These are phyloP conservation scores for Fusarium sp. DNA, from an alignment of 2,329 filamentous ascomycete genomes.

Conservation along the genomic window DNA sequence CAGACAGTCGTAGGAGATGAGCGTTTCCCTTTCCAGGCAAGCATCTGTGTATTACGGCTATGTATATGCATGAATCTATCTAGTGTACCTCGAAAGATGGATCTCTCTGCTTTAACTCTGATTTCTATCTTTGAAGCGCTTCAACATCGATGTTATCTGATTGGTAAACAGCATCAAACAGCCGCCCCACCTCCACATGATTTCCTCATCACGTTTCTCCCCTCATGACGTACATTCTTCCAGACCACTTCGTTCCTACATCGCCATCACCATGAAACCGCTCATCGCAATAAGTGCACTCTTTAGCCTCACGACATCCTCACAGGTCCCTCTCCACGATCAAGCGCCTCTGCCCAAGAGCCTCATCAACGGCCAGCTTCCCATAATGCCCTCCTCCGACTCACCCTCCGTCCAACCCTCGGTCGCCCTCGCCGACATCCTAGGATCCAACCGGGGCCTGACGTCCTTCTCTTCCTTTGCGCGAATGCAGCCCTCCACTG, in stretches of 20 bases:
- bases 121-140: background rate
- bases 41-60: no score
- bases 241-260: constrained; percentile 6
- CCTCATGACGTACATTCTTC: constrained; percentile 36
- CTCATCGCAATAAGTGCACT: constrained; percentile 30
- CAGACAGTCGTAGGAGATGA: no score
- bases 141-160: constrained; percentile 2
- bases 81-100: background rate
- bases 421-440: constrained; percentile 84
- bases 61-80: background rate
- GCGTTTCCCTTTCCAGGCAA: no score
- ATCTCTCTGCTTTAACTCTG: background rate
- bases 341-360: constrained; percentile 3
- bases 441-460: constrained; percentile 81
- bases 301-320: constrained; percentile 27
- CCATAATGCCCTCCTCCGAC: constrained; percentile 45
- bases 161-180: background rate
- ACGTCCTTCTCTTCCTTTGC: constrained; percentile 87
- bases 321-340: constrained; percentile 25
- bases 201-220: background rate
- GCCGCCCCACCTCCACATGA: constrained; percentile 2
- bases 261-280: constrained; percentile 40
- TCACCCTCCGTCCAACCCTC: constrained; percentile 54
- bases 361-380: constrained; percentile 40
- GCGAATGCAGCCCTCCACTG: constrained; percentile 78